These are phyloP conservation scores for Fusarium oxysporum DNA, from an alignment of 2,329 filamentous ascomycete genomes.

Conservation along the genomic window DNA sequence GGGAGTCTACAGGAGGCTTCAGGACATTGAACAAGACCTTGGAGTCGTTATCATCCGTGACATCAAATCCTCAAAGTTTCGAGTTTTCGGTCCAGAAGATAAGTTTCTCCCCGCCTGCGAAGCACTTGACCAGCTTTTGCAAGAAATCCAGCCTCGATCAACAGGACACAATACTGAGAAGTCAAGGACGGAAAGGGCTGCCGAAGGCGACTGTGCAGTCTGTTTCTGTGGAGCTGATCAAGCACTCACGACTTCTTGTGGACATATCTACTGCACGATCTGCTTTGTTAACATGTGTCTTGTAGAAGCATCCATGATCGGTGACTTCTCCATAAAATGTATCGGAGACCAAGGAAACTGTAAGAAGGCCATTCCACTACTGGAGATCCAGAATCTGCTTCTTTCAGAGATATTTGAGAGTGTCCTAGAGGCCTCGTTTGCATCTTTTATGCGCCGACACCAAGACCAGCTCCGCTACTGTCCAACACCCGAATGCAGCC, in stretches of 20 bases:
- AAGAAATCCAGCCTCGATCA: conserved; percentile 31
- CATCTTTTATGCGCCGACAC: conserved; percentile 49
- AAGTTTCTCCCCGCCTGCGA: conserved; percentile 3
- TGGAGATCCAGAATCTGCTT: conserved; percentile 41
- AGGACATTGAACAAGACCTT: conserved; percentile 1
- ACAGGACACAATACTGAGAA: rapidly evolving
- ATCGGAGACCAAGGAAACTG: neutral
- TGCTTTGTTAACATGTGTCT: conserved; percentile 52
- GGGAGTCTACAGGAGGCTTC: neutral
- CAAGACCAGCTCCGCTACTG: conserved; percentile 53
- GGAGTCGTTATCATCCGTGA: conserved; percentile 21
- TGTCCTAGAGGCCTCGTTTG: conserved; percentile 53
- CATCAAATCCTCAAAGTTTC: neutral
- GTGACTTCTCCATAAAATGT: neutral
- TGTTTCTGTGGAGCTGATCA: conserved; percentile 55
- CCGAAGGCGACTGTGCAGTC: conserved; percentile 46
- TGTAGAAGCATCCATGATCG: neutral
- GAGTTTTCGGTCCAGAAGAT: conserved; percentile 7
- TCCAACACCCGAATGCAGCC: conserved; percentile 56
- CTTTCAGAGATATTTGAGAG: conserved; percentile 47
- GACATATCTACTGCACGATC: conserved; percentile 55
- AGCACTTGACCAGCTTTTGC: conserved; percentile 35
- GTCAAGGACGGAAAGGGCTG: rapidly evolving
- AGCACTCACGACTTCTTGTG: conserved; percentile 51
- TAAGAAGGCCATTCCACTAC: conserved; percentile 43